A percentile compares a stretch with the other conserved stretches of the same genome.
Conservation (phyloP, 225 moss, liverwort and hornwort genomes). For the Bryoerythrophyllum caledonicum region DNA sequence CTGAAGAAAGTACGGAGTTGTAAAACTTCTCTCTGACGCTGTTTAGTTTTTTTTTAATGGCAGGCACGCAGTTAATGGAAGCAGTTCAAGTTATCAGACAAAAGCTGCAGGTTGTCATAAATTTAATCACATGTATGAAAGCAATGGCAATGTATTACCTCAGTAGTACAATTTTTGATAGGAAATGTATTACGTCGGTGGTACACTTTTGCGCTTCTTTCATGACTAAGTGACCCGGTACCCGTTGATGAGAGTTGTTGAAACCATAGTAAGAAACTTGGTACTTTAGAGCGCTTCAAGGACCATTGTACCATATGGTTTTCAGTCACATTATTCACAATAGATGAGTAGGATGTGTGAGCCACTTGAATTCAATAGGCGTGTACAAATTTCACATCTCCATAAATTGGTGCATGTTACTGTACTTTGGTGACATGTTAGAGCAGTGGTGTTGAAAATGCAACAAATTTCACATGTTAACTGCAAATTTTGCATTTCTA, state of each 20-base stretch:
- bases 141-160: neutral
- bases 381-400: neutral
- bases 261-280: neutral
- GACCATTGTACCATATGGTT: neutral
- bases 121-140: slow-evolving; percentile 6
- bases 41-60: neutral
- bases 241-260: neutral
- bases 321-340: neutral
- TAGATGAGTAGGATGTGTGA: neutral
- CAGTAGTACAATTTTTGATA: too few relatives aligned
- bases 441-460: neutral
- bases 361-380: neutral
- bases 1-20: neutral
- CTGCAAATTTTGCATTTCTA: neutral
- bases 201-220: too few relatives aligned
- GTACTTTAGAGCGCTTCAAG: neutral
- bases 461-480: neutral
- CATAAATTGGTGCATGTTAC: neutral
- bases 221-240: too few relatives aligned
- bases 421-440: neutral
- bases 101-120: slow-evolving; percentile 24
- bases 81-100: slow-evolving; percentile 13
- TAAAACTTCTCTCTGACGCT: neutral
- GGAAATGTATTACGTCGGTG: too few relatives aligned
- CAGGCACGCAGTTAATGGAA: neutral